Evolutionary conservation across 768 basidiomycete genomes (phyloP).

Genomic region (Sistotremastrum niveocremeum): DNA sequence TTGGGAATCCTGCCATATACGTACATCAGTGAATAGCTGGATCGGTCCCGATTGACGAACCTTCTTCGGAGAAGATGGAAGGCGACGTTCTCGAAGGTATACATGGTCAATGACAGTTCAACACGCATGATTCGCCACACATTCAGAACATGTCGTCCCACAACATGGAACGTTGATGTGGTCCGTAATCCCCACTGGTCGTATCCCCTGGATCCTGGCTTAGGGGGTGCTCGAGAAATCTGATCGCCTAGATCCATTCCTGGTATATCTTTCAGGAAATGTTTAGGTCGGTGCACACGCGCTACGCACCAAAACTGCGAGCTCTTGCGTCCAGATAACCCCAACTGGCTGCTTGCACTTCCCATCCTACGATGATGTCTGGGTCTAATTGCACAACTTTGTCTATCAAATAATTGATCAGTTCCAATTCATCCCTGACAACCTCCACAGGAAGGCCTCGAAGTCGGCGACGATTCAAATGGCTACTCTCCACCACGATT

Average conservation of each 20-base stretch:
- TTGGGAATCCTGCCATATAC: slow-evolving; percentile 52
- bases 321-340: slow-evolving; percentile 74
- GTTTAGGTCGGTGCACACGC: neutral
- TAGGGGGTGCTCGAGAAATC: slow-evolving; percentile 60
- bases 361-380: slow-evolving; percentile 88
- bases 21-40: slow-evolving; percentile 1
- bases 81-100: slow-evolving; percentile 82
- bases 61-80: slow-evolving; percentile 68
- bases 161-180: slow-evolving; percentile 70
- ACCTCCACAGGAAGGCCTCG: slow-evolving; percentile 34
- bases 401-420: slow-evolving; percentile 69
- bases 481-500: slow-evolving; percentile 34
- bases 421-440: slow-evolving; percentile 59
- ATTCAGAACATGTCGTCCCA: slow-evolving; percentile 85
- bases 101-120: slow-evolving; percentile 63
- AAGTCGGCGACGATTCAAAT: slow-evolving; percentile 27
- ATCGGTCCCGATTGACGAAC: slow-evolving; percentile 25
- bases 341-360: slow-evolving; percentile 81
- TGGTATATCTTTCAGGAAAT: slow-evolving; percentile 17
- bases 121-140: slow-evolving; percentile 85
- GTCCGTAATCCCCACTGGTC: slow-evolving; percentile 64
- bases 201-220: slow-evolving; percentile 19
- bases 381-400: slow-evolving; percentile 69
- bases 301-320: slow-evolving; percentile 36
- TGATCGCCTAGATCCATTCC: slow-evolving; percentile 61